Base-by-base conservation (phyloP, 768 basidiomycete species). In the Peribolospora kevripleyi region DNA sequence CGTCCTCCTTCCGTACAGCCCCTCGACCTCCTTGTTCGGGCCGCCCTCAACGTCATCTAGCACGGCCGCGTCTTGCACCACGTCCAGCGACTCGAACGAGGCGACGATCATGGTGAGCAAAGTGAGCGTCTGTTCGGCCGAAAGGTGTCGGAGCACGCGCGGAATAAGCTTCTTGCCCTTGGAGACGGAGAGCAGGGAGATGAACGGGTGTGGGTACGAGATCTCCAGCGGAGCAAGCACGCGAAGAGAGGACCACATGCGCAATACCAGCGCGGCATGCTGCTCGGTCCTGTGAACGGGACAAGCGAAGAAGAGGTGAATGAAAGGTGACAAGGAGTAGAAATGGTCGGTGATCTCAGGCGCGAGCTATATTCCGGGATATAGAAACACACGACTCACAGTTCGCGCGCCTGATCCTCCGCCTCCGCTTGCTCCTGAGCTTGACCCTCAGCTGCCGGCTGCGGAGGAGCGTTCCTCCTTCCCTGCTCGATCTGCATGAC, bases 91-190 rank as follows among this genome's bases (percentile, higher is more conserved):
- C 57, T 76, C 77, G 70, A 95, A 97, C 63, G 86, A 91, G 0
- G 90, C 90, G 50, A 93, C 80, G 42, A 97, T 75, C 37, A 97
- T 78, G 1, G 88, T 93, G 46, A 95, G 70, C 37, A 95, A 71
- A 5, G 84, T 87, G 45, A 86, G 75, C 74, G 85, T 80, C 64
- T 82, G 80, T 50, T 81, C 72, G 41, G 76, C 74, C 58, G 75
- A 75, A 13, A 97, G 75, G 61, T 87, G 82, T 14, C 90, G 80
- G 7, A 85, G 79, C 10, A 88, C 76, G 48, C 93, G 80, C 3
- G 87, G 83, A 9, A 98, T 73, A 37, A 98, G 74, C 58, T 80
- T 80, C 71, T 95, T 97, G 55, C 93, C 93, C 68, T 98, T 98
- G 61, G 76, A 76, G 4, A 84, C 80, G 14, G 74, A 75, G 50